Percentiles rank a stretch among this genome's conserved stretches.
Conservation (phyloP, 768 basidiomycete species). For the Boletus reticuloceps region DNA sequence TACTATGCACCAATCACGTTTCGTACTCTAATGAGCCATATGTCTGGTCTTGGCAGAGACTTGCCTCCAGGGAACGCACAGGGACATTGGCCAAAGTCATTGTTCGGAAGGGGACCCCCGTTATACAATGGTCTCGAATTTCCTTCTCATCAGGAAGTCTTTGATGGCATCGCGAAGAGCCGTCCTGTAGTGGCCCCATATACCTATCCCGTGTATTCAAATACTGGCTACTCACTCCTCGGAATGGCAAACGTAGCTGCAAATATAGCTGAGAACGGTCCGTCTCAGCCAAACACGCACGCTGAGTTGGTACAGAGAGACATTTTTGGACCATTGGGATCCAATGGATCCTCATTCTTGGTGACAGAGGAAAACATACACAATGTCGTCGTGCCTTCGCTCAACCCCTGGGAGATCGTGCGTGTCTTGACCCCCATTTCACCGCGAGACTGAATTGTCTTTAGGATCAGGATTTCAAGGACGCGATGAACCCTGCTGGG, state of each 20-base stretch:
- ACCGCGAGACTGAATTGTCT: neutral
- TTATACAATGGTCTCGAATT: conserved; percentile 29
- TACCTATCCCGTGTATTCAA: conserved; percentile 42
- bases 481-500: conserved; percentile 42
- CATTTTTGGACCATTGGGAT: conserved; percentile 46
- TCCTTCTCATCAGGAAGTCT: conserved; percentile 31
- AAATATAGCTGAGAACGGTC: conserved; percentile 15
- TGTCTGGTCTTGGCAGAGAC: conserved; percentile 33
- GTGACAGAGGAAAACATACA: conserved; percentile 35
- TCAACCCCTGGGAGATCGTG: conserved; percentile 36
- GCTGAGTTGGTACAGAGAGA: conserved; percentile 46
- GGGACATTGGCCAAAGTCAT: conserved; percentile 40
- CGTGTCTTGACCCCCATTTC: conserved; percentile 5
- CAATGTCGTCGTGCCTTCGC: conserved; percentile 40
- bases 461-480: conserved; percentile 40
- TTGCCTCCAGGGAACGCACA: conserved; percentile 34
- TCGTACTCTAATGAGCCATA: conserved; percentile 42
- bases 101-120: conserved; percentile 28
- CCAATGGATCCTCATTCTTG: conserved; percentile 44
- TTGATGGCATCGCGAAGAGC: conserved; percentile 35
- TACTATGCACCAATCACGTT: conserved; percentile 35
- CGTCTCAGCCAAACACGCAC: conserved; percentile 30
- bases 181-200: conserved; percentile 44
- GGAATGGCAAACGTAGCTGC: conserved; percentile 38
- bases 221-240: conserved; percentile 35